A percentile compares a stretch with the other conserved stretches of the same genome.
phyloP scores from a whole-genome alignment of 106 monocot genomes.

The Dioscorea dumetorum region DNA sequence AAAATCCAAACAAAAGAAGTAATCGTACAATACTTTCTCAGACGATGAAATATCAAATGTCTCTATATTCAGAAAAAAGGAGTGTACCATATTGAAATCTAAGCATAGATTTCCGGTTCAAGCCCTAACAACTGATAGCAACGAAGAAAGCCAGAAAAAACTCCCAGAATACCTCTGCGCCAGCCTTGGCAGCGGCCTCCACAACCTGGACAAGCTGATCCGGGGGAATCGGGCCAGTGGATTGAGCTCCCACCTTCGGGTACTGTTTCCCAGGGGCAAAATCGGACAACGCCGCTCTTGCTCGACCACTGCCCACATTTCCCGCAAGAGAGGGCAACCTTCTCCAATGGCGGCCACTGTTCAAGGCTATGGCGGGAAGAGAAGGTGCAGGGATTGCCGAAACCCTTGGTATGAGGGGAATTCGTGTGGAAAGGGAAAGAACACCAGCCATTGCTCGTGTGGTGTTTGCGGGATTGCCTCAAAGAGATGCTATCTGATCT shows the following conservation, averaged over 20 bases:
- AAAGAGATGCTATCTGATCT: background rate
- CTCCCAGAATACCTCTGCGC: conserved; percentile 51
- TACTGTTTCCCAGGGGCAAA: conserved; percentile 26
- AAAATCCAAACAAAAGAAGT: no score
- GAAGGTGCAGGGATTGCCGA: background rate
- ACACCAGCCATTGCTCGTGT: conserved; percentile 21
- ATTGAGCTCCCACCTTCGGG: conserved; percentile 52
- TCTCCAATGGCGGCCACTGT: conserved; percentile 4
- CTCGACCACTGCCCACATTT: background rate
- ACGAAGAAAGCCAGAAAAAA: conserved; percentile 5
- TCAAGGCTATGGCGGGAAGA: background rate
- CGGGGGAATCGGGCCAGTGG: conserved; percentile 69
- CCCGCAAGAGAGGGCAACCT: background rate
- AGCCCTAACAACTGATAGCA: background rate
- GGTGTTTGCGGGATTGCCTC: background rate
- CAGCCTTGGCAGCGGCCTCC: conserved; percentile 70
- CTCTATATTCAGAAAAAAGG: no score
- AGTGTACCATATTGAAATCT: no score
- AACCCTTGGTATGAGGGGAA: conserved; percentile 9
- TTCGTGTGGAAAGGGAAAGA: conserved; percentile 23
- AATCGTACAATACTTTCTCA: no score
- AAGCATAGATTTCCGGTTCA: no score
- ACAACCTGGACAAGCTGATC: conserved; percentile 73
- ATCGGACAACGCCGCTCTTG: conserved; percentile 24
- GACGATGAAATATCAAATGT: no score